Percentiles rank a stretch among this genome's conserved stretches.
These are phyloP conservation scores for Ilyonectria destructans DNA, from an alignment of 2,329 filamentous ascomycete genomes.

Conservation along the genomic window DNA sequence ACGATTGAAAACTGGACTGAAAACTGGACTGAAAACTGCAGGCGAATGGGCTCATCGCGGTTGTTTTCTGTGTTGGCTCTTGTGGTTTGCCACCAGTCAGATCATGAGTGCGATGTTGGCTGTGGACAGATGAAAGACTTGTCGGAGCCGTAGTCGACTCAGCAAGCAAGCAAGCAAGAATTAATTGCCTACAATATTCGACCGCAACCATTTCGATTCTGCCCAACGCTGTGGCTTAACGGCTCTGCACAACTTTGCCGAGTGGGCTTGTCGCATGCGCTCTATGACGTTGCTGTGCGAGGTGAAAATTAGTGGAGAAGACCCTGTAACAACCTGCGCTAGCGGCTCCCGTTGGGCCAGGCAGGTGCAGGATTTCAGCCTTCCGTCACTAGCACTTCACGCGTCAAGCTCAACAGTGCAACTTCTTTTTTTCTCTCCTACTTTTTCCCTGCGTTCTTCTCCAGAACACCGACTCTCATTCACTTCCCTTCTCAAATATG, in stretches of 20 bases:
- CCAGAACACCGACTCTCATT: conserved; percentile 11
- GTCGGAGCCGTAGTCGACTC: background rate
- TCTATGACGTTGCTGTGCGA: conserved; percentile 5
- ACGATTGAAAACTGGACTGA: background rate
- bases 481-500: conserved; percentile 37
- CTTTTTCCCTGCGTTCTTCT: conserved; percentile 10
- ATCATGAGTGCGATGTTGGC: background rate
- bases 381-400: conserved; percentile 19
- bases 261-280: background rate
- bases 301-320: conserved; percentile 24
- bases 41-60: background rate
- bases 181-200: background rate
- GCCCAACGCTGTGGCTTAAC: background rate
- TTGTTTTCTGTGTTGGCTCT: background rate
- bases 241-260: background rate
- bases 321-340: conserved; percentile 25
- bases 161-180: background rate
- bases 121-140: background rate
- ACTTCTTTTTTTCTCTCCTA: conserved; percentile 2
- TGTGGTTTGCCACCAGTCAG: background rate
- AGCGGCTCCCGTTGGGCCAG: conserved; percentile 12
- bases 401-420: conserved; percentile 28
- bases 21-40: too few species aligned
- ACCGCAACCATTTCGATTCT: background rate
- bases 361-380: conserved; percentile 27